Evolutionary conservation across 1,139 yeast species (phyloP).

Genomic region (Lodderomyces orthopsilosis): DNA sequence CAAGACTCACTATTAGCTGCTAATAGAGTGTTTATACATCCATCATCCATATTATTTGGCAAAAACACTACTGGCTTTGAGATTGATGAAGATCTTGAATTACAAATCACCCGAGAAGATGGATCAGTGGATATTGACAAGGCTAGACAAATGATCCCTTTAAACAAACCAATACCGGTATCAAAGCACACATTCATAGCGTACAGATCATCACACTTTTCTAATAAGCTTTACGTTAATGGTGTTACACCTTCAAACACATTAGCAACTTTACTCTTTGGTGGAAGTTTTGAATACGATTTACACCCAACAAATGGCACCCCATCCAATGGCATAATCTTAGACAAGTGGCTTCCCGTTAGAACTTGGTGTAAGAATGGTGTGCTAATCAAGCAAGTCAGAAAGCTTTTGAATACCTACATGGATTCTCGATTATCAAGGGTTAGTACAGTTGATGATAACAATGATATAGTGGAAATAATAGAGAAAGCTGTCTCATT

Average conservation of each 20-base stretch:
- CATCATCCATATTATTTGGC: conserved; percentile 70
- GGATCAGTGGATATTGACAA: conserved; percentile 33
- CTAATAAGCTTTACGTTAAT: conserved; percentile 66
- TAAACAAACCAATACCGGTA: conserved; percentile 15
- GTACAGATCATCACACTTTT: conserved; percentile 55
- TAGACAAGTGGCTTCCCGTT: conserved; percentile 80
- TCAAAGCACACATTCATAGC: conserved; percentile 52
- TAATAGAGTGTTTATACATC: conserved; percentile 75
- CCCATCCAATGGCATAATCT: conserved; percentile 60
- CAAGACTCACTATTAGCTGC: conserved; percentile 42
- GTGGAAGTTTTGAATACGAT: conserved; percentile 75
- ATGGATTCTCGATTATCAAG: conserved; percentile 50
- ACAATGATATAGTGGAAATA: conserved; percentile 16
- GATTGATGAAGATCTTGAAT: conserved; percentile 16
- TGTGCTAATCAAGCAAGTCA: conserved; percentile 69
- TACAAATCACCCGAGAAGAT: conserved; percentile 28
- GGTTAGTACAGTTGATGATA: conserved; percentile 18
- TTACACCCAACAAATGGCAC: conserved; percentile 38
- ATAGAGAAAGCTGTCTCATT: conserved; percentile 16
- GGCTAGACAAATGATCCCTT: conserved; percentile 23
- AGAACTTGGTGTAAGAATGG: conserved; percentile 95
- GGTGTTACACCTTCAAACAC: conserved; percentile 79
- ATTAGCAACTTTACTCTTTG: conserved; percentile 70
- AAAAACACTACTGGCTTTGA: conserved; percentile 18
- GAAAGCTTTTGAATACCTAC: conserved; percentile 63